A percentile compares a stretch with the other conserved stretches of the same genome.
Conservation (phyloP, 345 rosid genomes). For the Sonneratia caseolaris region DNA sequence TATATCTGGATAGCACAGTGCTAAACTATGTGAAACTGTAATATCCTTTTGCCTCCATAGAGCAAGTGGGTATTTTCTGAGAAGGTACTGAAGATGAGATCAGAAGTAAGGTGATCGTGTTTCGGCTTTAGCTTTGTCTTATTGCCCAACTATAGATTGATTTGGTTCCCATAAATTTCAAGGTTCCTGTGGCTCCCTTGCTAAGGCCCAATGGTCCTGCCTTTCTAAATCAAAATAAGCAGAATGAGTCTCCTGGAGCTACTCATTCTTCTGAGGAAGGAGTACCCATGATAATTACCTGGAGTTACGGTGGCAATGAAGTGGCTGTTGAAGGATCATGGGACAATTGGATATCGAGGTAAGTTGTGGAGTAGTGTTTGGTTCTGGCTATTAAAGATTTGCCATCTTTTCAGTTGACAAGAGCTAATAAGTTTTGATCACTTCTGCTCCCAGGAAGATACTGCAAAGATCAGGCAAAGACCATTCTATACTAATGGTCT, state of each 20-base stretch:
- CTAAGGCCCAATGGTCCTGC: slow-evolving; percentile 37
- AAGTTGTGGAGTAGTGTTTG: background rate
- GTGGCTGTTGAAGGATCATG: slow-evolving; percentile 89
- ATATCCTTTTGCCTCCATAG: background rate
- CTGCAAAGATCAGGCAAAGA: slow-evolving; percentile 82
- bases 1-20: background rate
- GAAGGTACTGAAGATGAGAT: background rate
- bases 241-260: slow-evolving; percentile 36
- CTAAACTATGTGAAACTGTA: background rate
- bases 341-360: slow-evolving; percentile 88
- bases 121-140: background rate
- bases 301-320: slow-evolving; percentile 83
- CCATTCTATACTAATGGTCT: slow-evolving; percentile 64
- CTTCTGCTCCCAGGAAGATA: slow-evolving; percentile 45
- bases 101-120: background rate
- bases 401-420: background rate
- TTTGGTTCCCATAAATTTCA: slow-evolving; percentile 5
- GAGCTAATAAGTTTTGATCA: slow-evolving; percentile 1
- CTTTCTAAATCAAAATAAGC: slow-evolving; percentile 35
- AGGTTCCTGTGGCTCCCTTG: slow-evolving; percentile 67
- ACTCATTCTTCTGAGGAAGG: slow-evolving; percentile 37
- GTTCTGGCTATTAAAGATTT: background rate
- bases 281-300: slow-evolving; percentile 66
- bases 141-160: slow-evolving; percentile 10
- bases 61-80: background rate